These are phyloP conservation scores for Aspergillus conjunctus DNA, from an alignment of 495 filamentous ascomycete genomes.

Conservation along the genomic window DNA sequence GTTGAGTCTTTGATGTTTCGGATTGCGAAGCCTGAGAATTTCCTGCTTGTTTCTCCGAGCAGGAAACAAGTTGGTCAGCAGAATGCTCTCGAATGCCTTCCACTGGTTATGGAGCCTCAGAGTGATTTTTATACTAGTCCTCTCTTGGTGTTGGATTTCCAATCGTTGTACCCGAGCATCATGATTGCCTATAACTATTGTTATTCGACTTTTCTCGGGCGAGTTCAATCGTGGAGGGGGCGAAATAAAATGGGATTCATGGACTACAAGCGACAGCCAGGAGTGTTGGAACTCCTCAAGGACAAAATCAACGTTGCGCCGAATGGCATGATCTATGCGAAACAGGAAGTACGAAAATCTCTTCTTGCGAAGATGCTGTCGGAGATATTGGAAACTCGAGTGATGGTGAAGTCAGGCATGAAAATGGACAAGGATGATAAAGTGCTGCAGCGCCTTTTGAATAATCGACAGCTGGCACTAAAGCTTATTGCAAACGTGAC, in stretches of 20 bases:
- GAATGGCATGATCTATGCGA: conserved; percentile 95
- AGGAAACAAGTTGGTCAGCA: conserved; percentile 89
- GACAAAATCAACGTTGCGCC: conserved; percentile 91
- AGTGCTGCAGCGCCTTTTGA: conserved; percentile 79
- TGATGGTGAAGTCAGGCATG: conserved; percentile 99
- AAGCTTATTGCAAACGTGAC: conserved; percentile 98
- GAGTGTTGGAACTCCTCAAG: conserved; percentile 76
- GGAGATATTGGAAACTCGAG: conserved; percentile 92
- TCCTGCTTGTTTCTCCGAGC: conserved; percentile 85
- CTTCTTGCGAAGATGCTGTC: conserved; percentile 94
- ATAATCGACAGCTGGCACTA: conserved; percentile 93
- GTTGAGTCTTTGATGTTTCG: conserved; percentile 98
- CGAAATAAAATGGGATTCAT: conserved; percentile 94
- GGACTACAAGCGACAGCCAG: conserved; percentile 73
- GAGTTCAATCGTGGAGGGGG: conserved; percentile 81
- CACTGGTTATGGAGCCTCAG: conserved; percentile 96
- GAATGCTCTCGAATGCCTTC: conserved; percentile 93
- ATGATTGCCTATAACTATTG: conserved; percentile 99
- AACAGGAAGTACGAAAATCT: conserved; percentile 81
- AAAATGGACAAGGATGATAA: conserved; percentile 91
- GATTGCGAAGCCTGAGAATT: conserved; percentile 96
- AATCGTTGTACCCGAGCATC: conserved; percentile 92
- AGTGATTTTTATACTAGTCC: conserved; percentile 93
- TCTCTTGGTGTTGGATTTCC: conserved; percentile 90
- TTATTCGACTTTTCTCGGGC: conserved; percentile 94